Evolutionary conservation across 2,329 filamentous ascomycete species (phyloP), one percentile per base, ranked within the genome.

Genomic region (Aureobasidium sp.): DNA sequence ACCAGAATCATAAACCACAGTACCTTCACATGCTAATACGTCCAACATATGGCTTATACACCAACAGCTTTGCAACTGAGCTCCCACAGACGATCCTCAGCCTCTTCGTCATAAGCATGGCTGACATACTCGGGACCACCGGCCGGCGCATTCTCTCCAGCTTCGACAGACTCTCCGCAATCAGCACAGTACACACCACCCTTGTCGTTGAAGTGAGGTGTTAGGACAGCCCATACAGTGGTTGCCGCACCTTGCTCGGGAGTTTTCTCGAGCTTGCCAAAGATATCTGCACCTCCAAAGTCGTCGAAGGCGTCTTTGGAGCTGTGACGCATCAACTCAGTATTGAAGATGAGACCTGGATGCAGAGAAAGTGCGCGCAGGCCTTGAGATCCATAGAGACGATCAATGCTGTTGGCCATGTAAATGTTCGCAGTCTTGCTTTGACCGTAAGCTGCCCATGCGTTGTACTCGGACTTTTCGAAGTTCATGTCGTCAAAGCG

Each of bases 381-480:
- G 8, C 78, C 75, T 4, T 69, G 67, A 0, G 68, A 29, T 1
- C 76, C 78, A 64, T 81, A 83, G 0, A 73, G 74, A 1, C 80
- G 74, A 35, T 83, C 80, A 29, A 83, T 73, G 61, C 81, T 74
- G 63, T 78, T 81, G 3, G 80, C 77, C 58, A 79, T 77, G 64
- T 75, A 79, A 19, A 82, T 74, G 62, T 79, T 81, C 14, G 81
- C 80, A 0, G 75, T 74, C 42, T 84, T 85, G 54, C 74, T 72
- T 64, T 81, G 77, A 0, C 73, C 76, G 62, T 84, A 84, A 0
- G 77, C 72, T 1, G 61, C 42, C 61, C 68, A 72, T 0, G 72
- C 72, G 2, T 74, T 65, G 63, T 77, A 77, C 0, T 64, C 66
- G 19, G 66, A 68, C 14, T 68, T 64, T 19, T 74, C 53, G 39